Conservation (phyloP, 2,329 filamentous ascomycete species). For the Aspergillus chevalieri region DNA sequence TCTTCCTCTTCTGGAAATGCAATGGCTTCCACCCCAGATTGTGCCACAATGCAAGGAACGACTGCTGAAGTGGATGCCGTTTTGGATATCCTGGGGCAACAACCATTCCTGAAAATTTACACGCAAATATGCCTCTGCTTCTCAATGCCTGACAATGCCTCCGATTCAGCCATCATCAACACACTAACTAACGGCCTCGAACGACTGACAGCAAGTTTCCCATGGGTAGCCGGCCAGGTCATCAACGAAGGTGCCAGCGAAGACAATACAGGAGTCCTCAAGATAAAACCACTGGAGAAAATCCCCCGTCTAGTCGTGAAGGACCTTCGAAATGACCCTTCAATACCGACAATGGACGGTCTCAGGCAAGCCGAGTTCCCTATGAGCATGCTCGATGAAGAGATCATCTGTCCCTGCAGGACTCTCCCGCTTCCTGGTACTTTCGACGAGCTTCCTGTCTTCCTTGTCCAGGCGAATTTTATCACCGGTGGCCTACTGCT, state of each 20-base stretch:
- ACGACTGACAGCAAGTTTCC: constrained; percentile 37
- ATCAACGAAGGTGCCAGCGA: constrained; percentile 26
- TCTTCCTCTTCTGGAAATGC: not conserved
- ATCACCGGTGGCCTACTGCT: constrained; percentile 44
- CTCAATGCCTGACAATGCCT: constrained; percentile 17
- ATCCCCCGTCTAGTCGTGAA: constrained; percentile 36
- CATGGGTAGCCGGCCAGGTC: constrained; percentile 45
- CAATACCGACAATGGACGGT: constrained; percentile 33
- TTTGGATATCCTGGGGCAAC: constrained; percentile 41
- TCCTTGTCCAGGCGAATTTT: constrained; percentile 8
- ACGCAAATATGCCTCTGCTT: constrained; percentile 44
- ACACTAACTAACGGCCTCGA: constrained; percentile 34
- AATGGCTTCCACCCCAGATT: not conserved
- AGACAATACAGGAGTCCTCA: constrained; percentile 30
- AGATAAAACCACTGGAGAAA: constrained; percentile 32
- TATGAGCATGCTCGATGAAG: constrained; percentile 45
- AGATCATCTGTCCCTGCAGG: constrained; percentile 35
- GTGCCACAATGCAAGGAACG: not conserved
- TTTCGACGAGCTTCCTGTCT: constrained; percentile 1
- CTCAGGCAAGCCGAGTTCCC: constrained; percentile 40
- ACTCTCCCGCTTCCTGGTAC: constrained; percentile 31
- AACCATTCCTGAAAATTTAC: constrained; percentile 40
- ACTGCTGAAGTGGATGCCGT: not conserved
- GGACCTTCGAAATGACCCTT: constrained; percentile 35
- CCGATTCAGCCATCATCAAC: constrained; percentile 18